Conservation (phyloP, 306 rosid genomes). For the Cercis canadensis region DNA sequence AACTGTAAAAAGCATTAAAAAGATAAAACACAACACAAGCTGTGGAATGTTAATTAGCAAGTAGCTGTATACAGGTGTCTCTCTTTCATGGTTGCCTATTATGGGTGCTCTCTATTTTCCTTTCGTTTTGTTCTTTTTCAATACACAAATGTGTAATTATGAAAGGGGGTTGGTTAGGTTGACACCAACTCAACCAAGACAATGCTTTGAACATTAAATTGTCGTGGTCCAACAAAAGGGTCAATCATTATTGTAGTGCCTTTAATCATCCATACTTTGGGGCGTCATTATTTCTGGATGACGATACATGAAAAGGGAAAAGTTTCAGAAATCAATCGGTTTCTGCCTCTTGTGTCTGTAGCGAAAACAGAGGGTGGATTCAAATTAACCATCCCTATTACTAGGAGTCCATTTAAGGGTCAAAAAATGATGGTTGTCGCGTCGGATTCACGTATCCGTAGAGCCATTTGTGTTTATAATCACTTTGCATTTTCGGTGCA, state of each 20-base stretch:
- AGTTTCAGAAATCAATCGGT: neutral
- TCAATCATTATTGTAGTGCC: neutral
- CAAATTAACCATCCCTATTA: neutral
- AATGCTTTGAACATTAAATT: conserved; percentile 10
- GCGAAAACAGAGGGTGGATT: neutral
- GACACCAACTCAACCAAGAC: neutral
- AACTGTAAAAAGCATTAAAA: neutral
- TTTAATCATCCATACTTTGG: neutral
- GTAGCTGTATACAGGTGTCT: no score
- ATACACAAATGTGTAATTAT: neutral
- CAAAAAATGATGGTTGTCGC: conserved; percentile 53
- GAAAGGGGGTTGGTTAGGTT: neutral
- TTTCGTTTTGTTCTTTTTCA: neutral
- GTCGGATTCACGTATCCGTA: conserved; percentile 55
- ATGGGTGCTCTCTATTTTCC: neutral
- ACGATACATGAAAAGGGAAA: neutral
- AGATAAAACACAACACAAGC: neutral
- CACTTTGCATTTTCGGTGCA: conserved; percentile 7
- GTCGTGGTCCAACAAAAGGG: conserved; percentile 22
- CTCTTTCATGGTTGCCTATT: conserved; percentile 9
- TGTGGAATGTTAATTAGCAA: no score
- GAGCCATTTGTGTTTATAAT: conserved; percentile 21
- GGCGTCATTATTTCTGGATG: neutral
- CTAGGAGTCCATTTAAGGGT: neutral
- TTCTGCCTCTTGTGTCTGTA: neutral